Base-by-base conservation (phyloP, 2,329 filamentous ascomycete genomes). In the Allantophomopsis cytisporea region DNA sequence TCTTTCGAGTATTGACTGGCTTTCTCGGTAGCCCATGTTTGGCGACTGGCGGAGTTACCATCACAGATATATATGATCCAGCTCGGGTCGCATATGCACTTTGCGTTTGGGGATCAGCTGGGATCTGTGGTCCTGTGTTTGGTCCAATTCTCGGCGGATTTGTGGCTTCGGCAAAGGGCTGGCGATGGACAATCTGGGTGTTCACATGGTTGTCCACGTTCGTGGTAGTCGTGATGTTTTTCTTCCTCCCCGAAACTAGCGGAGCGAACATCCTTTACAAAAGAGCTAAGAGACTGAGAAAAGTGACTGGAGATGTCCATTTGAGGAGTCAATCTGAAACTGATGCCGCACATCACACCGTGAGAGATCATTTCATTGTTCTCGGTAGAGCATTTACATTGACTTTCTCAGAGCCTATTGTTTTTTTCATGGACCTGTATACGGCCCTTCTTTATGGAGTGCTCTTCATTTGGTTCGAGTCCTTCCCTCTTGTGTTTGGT, bases 1-100 rank as follows among this genome's bases (percentile, higher is more conserved):
- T 77, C 2, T 60, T 76, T 7, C 67, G 75, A 1, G 78, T 78
- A 56, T 54, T 80, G 8, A 70, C 71, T 39, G 76, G 74, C 2
- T 76, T 79, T 61, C 75, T 79, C 45, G 74, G 76, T 13, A 71
- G 65, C 4, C 77, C 76, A 0, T 74, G 69, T 50, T 58, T 83
- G 13, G 75, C 76, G 0, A 78, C 69, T 1, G 66, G 65, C 8
- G 66, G 62, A 21, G 67, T 65, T 3, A 64, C 66, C 0, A 54
- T 69, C 0, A 59, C 58, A 13, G 67, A 71, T 45, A 63, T 70
- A 45, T 73, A 69, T 49, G 65, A 60, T 39, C 51, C 71, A 16
- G 58, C 68, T 47, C 60, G 65, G 10, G 51, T 76, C 1, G 69
- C 73, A 0, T 75, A 74, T 44, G 63, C 66, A 8, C 60, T 80